Evolutionary conservation across 371 early-diverging fungal genomes (phyloP).

Genomic region (Haplosporangium sp.): DNA sequence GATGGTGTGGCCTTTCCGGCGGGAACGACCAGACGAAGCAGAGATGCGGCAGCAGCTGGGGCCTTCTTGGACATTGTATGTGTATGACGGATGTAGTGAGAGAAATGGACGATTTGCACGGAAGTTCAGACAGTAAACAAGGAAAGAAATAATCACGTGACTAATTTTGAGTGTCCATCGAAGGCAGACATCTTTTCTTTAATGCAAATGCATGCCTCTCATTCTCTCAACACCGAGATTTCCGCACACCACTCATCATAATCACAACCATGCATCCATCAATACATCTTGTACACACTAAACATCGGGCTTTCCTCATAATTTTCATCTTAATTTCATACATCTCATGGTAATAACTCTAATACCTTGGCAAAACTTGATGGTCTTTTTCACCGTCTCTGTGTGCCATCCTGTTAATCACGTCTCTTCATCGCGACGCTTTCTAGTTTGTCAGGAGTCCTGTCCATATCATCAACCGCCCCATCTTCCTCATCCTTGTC

Average conservation of each 20-base stretch:
- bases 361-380: no score
- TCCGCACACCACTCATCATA: background rate
- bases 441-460: background rate
- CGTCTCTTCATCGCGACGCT: no score
- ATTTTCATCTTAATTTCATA: background rate
- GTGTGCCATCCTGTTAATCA: background rate
- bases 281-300: background rate
- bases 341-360: conserved; percentile 8
- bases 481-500: background rate
- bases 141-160: background rate
- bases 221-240: background rate
- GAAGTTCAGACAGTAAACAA: conserved; percentile 2
- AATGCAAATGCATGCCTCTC: background rate
- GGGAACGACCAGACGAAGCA: conserved; percentile 68
- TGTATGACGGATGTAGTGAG: background rate
- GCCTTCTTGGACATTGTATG: conserved; percentile 56
- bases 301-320: background rate
- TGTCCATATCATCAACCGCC: background rate
- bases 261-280: conserved; percentile 1
- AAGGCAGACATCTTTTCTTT: background rate
- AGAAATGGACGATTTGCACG: conserved; percentile 7
- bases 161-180: background rate
- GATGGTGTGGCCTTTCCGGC: conserved; percentile 95
- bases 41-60: conserved; percentile 50
- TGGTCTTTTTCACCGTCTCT: background rate